These are phyloP conservation scores for Coemansia interrupta DNA, from an alignment of 192 early-diverging fungal genomes.

Conservation along the genomic window DNA sequence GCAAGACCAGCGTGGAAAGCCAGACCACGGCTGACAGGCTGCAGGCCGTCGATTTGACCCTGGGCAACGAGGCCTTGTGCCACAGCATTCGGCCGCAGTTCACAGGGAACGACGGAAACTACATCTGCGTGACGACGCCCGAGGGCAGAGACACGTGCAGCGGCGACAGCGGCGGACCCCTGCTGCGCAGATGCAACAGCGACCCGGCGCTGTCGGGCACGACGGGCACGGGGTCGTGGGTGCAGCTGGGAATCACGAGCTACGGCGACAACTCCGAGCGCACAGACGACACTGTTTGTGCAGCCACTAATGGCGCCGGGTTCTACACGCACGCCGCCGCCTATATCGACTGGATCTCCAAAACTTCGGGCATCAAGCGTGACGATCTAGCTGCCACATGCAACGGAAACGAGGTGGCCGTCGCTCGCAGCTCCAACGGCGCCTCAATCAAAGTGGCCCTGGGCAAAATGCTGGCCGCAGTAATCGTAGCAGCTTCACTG, in stretches of 20 bases:
- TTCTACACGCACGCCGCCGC: constrained; percentile 50
- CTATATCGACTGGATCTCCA: constrained; percentile 44
- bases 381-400: constrained; percentile 24
- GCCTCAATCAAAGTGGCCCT: background rate
- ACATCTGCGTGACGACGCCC: constrained; percentile 50
- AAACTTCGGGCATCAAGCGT: constrained; percentile 31
- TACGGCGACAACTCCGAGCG: constrained; percentile 41
- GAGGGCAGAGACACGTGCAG: constrained; percentile 48
- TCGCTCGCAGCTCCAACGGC: constrained; percentile 6
- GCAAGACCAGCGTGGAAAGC: constrained; percentile 27
- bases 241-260: constrained; percentile 51
- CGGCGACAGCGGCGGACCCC: constrained; percentile 44
- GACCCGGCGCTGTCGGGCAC: constrained; percentile 3
- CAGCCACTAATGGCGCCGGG: constrained; percentile 38
- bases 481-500: background rate
- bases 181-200: constrained; percentile 26
- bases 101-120: constrained; percentile 33
- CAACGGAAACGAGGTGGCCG: constrained; percentile 22
- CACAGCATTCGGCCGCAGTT: constrained; percentile 18
- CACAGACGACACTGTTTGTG: constrained; percentile 24
- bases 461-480: background rate
- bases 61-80: constrained; percentile 33
- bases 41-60: constrained; percentile 30
- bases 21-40: constrained; percentile 20
- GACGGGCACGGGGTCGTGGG: constrained; percentile 27